Conservation (phyloP, 202 grass and related monocot genomes). For the Sporobolus alterniflorus region DNA sequence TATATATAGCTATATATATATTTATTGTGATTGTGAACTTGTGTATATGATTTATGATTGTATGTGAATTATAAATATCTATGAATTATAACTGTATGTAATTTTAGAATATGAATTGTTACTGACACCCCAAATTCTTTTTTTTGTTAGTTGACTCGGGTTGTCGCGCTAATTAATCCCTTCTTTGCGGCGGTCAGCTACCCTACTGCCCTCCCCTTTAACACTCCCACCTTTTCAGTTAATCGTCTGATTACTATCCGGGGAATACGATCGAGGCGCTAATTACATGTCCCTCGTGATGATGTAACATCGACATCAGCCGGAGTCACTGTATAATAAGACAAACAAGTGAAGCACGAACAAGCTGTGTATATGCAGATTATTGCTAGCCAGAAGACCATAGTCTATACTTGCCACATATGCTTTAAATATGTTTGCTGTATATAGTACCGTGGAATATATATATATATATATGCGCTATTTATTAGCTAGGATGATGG, state of each 20-base stretch:
- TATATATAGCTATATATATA: too few relatives aligned
- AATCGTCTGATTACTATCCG: neutral
- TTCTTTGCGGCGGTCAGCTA: slow-evolving; percentile 11
- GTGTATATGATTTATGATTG: too few relatives aligned
- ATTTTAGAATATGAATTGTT: too few relatives aligned
- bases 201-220: slow-evolving; percentile 22
- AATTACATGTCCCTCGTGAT: slow-evolving; percentile 1
- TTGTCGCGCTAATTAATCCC: slow-evolving; percentile 44
- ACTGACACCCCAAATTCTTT: slow-evolving; percentile 1
- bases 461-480: too few relatives aligned
- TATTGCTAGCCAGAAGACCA: too few relatives aligned
- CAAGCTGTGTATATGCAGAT: neutral
- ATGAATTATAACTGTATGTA: too few relatives aligned
- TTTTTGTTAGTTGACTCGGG: slow-evolving; percentile 44
- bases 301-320: slow-evolving; percentile 23
- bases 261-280: neutral
- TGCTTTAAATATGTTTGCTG: too few relatives aligned
- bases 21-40: too few relatives aligned
- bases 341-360: neutral
- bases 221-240: slow-evolving; percentile 13
- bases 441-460: too few relatives aligned
- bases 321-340: slow-evolving; percentile 11
- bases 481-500: too few relatives aligned
- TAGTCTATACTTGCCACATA: too few relatives aligned
- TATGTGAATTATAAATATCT: too few relatives aligned